Base-by-base conservation (phyloP, 2,329 filamentous ascomycete genomes). In the Aureobasidium sp. region DNA sequence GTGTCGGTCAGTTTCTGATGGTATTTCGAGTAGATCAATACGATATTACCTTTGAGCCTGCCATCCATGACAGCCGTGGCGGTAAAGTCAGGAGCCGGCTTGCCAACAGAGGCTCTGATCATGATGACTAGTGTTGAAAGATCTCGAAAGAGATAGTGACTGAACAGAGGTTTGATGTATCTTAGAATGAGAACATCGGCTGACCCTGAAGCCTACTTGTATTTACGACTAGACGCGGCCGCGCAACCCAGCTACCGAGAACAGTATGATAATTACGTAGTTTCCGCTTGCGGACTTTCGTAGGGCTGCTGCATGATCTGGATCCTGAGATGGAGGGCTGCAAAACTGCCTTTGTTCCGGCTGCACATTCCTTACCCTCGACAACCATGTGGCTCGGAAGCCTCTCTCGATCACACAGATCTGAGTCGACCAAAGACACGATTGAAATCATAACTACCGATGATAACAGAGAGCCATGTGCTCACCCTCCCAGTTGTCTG, bases 21-120 rank as follows among this genome's bases (percentile, higher is more conserved):
- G 36, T n/a, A 24, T 12, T 17, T 27, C 39, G 46, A 51, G 12
- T 36, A 17, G 4, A 52, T 5, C 20, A 60, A 17, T 1, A 9
- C 26, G 26, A 9, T 9, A 9, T 26, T 65, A 69, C 69, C 65
- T 62, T 71, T 72, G 51, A 72, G 61, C 51, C 66, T 69, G 17
- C 70, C 69, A 55, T 72, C 70, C 32, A 72, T 68, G 1, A 72
- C 69, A 5, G 71, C 68, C 8, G 64, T 67, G 46, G 64, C 63
- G 15, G 65, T 66, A 63, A 72, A 71, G 24, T 63, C 65, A 6
- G 71, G 70, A 39, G 71, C 71, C n/a, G 65, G 65, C 48, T 67
- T 65, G 36, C 70, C 70, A 13, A 72, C 68, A 39, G 48, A 46
- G 29, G 53, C 50, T 51, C 36, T 51, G n/a, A n/a, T 2, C 24